Base-by-base conservation (phyloP, 140 eudicot genomes). In the Stevia rebaudiana region DNA sequence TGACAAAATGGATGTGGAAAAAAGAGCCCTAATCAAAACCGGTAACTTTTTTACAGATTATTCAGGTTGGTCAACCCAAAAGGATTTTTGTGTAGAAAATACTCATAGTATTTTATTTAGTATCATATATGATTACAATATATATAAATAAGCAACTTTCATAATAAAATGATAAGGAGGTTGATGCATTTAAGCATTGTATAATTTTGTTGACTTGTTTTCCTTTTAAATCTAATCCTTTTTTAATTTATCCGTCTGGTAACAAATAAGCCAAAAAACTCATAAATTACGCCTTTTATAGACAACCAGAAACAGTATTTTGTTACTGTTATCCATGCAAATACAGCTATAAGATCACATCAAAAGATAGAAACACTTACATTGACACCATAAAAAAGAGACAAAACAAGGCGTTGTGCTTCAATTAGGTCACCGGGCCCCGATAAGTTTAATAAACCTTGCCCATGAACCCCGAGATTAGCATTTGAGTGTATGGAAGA, bases 401-500 rank as follows among this genome's bases (percentile, higher is more conserved):
- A 88, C 54, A 92, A 74, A 42, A 88, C 90, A 49, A 92, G 79
- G 15, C 89, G 94, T 33, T 92, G 99, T 35, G 99, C 99, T 83
- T 92, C 94, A 54, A 92, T 85, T 64, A 70, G 18, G 64, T 92
- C 95, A 43, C 97, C 99, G 48, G 99, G 90, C 47, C 99, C 99
- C 8, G 97, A 74, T 65, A 92, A 83, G 77, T 92, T 92, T 33
- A 92, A 67, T 50, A 88, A 74, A 65, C 99, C 99, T 83, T 92
- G 99, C 40, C 99, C 99, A 76, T 83, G 99, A 76, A 92, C 81
- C 75, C 97, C 99, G 67, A 92, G 83, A 74, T 85, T 92, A 57
- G 99, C 95, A 78, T 92, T 88, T 11, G 99, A 92, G 74, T 74
- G 96, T 51, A 92, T 88, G 52, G 71, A 39, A 35, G 99, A 92